Evolutionary conservation across 2,329 filamentous ascomycete species (phyloP).

Genomic region (Colletotrichum australisinense): DNA sequence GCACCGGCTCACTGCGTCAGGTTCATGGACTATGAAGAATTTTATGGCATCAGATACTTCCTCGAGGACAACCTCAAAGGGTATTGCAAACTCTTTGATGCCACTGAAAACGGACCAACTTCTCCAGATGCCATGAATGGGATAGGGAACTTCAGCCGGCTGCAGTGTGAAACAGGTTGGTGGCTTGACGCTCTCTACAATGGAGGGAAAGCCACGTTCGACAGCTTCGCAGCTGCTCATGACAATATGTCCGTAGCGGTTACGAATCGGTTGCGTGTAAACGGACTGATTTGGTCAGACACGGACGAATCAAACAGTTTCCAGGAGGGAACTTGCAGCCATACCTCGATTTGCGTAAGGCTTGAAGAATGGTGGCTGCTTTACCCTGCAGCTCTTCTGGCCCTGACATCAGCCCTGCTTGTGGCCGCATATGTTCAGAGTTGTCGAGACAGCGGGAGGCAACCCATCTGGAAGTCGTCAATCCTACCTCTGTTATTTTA

Average conservation of each 20-base stretch:
- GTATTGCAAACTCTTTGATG: neutral
- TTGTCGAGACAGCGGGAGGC: neutral
- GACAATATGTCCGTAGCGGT: neutral
- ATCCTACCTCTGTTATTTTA: neutral
- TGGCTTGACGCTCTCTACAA: neutral
- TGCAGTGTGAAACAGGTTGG: neutral
- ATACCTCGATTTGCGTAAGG: neutral
- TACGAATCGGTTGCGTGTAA: neutral
- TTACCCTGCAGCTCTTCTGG: neutral
- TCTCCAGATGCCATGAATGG: neutral
- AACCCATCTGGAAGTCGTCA: neutral
- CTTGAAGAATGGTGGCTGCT: neutral
- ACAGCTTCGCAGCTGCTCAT: neutral
- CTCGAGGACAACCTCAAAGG: neutral
- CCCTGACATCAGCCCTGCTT: neutral
- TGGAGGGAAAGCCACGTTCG: neutral
- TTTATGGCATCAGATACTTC: neutral
- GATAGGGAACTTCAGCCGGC: neutral
- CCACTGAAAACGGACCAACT: neutral
- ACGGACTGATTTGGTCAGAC: neutral
- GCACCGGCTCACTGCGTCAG: neutral
- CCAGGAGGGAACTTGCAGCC: neutral
- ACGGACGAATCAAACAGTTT: neutral
- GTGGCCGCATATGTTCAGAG: neutral
- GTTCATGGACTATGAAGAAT: neutral